phyloP scores from a whole-genome alignment of 2,329 filamentous ascomycete genomes.

The Diaporthe citrichinensis region DNA sequence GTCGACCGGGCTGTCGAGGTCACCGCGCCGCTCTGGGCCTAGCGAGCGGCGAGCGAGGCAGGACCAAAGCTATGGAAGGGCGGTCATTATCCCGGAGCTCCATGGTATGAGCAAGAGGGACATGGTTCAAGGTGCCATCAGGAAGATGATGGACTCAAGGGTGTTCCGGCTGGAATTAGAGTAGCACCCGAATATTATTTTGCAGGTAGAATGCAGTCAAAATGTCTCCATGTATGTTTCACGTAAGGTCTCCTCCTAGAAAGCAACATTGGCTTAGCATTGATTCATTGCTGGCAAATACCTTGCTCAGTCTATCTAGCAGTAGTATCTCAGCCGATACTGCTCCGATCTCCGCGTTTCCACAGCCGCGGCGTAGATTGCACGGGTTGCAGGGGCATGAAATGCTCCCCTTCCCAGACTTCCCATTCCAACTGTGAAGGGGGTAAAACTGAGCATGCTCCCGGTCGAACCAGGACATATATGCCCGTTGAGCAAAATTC shows the following conservation, averaged over 20 bases:
- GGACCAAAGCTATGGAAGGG: neutral
- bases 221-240: neutral
- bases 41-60: neutral
- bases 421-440: neutral
- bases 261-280: neutral
- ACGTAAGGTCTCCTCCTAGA: neutral
- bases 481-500: too few relatives aligned
- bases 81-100: neutral
- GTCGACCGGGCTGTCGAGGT: conserved; percentile 92
- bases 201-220: conserved; percentile 3
- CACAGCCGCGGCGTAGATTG: neutral
- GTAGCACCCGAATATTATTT: neutral
- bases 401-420: neutral
- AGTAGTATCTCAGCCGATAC: neutral
- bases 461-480: neutral
- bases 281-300: conserved; percentile 6
- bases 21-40: conserved; percentile 80
- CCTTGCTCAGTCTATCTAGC: neutral
- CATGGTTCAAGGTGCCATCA: neutral
- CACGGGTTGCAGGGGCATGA: neutral
- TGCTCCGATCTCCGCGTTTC: neutral
- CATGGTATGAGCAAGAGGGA: neutral
- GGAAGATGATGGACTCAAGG: too few relatives aligned
- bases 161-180: neutral
- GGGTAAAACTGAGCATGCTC: neutral